Base-by-base conservation (phyloP, 305 asterid genomes). In the Fraxinus dipetala region DNA sequence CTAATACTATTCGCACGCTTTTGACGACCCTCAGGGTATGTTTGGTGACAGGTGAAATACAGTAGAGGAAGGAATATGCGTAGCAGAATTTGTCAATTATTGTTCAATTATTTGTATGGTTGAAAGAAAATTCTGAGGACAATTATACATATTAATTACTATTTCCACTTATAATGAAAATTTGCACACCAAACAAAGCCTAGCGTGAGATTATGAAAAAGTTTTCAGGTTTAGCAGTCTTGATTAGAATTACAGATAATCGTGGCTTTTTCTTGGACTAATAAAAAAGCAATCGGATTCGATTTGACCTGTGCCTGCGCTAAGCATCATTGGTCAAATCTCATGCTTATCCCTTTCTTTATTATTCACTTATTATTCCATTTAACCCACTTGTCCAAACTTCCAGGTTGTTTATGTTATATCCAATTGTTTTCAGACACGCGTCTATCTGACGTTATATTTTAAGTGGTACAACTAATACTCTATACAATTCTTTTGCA, bases 271-370 rank as follows among this genome's bases (percentile, higher is more conserved):
- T 77, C 77, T 80, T 73, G 89, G 83, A 83, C 76, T 77, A 76
- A 82, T 43, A 0, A 78, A 82, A 87, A 69, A 31, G 72, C 80
- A 86, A 87, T 80, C 75, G 54, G 91, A 90, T 86, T 30, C 56
- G 87, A 86, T 89, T 89, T 79, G 91, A 87, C 88, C 34, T 36
- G 67, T 80, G 88, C 75, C 84, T 78, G 87, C 77, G 40, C 59
- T 38, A 28, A 14, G 26, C 73, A 88, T 88, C 48, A 82, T 86
- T 79, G 75, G 85, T 84, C 83, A 87, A 81, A 77, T 75, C 83
- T 76, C 85, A 74, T 81, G 85, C 84, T 86, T 85, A 84, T 84
- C 76, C 43, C 80, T 40, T 61, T 24, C 40, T 34, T 28, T 32
- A 78, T 75, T 2, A 11, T 40, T 30, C 82, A 59, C 77, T 81